Evolutionary conservation across 2,329 filamentous ascomycete genomes (phyloP).

Genomic region (Byssochlamys sp.): DNA sequence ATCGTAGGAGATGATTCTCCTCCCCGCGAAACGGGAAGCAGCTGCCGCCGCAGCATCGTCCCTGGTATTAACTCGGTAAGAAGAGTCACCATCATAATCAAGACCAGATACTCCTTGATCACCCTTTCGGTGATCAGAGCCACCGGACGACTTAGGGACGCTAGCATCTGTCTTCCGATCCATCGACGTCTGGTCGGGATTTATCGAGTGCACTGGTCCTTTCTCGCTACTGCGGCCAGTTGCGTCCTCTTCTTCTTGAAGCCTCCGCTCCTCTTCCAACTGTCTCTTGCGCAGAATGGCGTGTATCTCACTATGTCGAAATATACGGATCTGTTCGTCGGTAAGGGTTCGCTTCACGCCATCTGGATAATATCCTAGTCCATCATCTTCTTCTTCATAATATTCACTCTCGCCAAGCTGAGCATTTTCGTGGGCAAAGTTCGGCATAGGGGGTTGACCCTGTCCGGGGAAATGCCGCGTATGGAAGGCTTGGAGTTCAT

Average conservation of each 20-base stretch:
- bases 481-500: constrained; percentile 52
- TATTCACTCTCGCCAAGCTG: constrained; percentile 12
- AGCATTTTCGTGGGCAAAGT: constrained; percentile 1
- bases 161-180: background rate
- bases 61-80: background rate
- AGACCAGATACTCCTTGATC: constrained; percentile 30
- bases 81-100: constrained; percentile 33
- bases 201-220: background rate
- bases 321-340: constrained; percentile 81
- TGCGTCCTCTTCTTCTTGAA: constrained; percentile 17
- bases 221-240: background rate
- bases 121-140: background rate
- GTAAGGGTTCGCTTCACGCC: constrained; percentile 82
- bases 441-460: background rate
- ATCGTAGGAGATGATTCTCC: constrained; percentile 28
- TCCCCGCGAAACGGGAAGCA: constrained; percentile 10
- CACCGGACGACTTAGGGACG: background rate
- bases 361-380: constrained; percentile 74
- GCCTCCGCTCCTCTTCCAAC: constrained; percentile 8
- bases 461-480: constrained; percentile 46
- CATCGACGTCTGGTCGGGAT: background rate
- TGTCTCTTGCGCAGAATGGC: constrained; percentile 50
- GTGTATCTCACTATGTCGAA: constrained; percentile 79
- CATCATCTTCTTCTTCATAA: constrained; percentile 39
- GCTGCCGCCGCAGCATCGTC: constrained; percentile 5